phyloP scores from a whole-genome alignment of 2,329 filamentous ascomycete genomes.

The Cordyceps farinosa region DNA sequence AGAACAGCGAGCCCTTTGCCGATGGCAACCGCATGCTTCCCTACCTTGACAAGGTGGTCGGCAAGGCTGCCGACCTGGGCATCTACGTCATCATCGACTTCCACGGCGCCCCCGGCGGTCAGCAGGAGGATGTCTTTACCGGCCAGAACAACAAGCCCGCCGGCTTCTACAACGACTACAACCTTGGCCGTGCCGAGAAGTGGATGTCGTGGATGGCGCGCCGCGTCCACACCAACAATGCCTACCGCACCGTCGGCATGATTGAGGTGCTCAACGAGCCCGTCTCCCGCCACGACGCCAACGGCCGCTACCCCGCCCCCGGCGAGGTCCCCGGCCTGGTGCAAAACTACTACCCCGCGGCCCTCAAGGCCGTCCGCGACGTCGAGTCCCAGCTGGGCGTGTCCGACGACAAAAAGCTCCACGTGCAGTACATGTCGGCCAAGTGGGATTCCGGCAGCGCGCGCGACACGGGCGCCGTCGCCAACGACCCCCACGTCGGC shows the following conservation, averaged over 20 bases:
- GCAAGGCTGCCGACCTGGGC: conserved; percentile 31
- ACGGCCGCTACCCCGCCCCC: conserved; percentile 24
- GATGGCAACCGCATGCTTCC: conserved; percentile 28
- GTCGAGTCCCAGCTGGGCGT: conserved; percentile 23
- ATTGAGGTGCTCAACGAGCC: conserved; percentile 57
- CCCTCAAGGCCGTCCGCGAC: conserved; percentile 25
- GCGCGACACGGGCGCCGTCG: conserved; percentile 19
- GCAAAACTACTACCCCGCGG: conserved; percentile 24
- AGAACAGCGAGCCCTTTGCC: conserved; percentile 46
- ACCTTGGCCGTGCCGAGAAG: conserved; percentile 52
- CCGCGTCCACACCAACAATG: conserved; percentile 45
- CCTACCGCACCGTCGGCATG: conserved; percentile 56
- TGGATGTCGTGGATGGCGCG: conserved; percentile 55
- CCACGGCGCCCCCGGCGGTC: conserved; percentile 48
- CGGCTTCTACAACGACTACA: conserved; percentile 53
- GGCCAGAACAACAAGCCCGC: conserved; percentile 34
- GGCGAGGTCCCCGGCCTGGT: conserved; percentile 23
- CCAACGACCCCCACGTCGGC: conserved; percentile 41
- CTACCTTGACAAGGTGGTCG: conserved; percentile 30
- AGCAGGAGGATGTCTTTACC: conserved; percentile 42
- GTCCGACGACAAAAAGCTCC: conserved; percentile 26
- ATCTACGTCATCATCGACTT: conserved; percentile 31
- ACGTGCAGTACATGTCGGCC: conserved; percentile 48
- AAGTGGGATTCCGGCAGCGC: conserved; percentile 48
- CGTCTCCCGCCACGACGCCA: conserved; percentile 27